Percentiles rank a stretch among this genome's conserved stretches.
phyloP scores from a whole-genome alignment of 2,329 filamentous ascomycete species.

The Nigrospora sphaerica region DNA sequence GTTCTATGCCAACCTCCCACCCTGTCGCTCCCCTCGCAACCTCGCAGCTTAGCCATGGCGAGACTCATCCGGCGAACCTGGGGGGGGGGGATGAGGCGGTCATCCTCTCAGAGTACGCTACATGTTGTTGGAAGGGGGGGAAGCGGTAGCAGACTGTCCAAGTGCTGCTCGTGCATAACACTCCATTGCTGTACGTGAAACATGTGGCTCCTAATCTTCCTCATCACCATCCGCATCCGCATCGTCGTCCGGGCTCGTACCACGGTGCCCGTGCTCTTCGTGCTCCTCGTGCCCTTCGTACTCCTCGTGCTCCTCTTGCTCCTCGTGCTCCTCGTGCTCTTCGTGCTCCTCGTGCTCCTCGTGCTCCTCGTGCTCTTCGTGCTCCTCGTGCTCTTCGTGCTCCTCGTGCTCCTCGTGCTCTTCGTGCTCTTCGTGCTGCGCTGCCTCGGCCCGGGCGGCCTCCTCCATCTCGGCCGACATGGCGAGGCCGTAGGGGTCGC shows the following conservation, averaged over 20 bases:
- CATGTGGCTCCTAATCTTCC: slow-evolving; percentile 20
- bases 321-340: slow-evolving; percentile 4
- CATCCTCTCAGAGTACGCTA: too few species aligned
- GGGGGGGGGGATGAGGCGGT: too few species aligned
- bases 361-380: slow-evolving; percentile 9
- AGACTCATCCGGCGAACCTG: too few species aligned
- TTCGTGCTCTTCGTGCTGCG: slow-evolving; percentile 2
- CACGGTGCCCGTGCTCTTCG: neutral
- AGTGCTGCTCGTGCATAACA: too few species aligned
- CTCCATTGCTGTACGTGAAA: too few species aligned
- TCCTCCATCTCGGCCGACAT: slow-evolving; percentile 10
- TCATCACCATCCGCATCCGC: slow-evolving; percentile 40
- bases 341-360: slow-evolving; percentile 12
- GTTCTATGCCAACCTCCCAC: too few species aligned
- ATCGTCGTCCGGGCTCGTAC: slow-evolving; percentile 14
- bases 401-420: slow-evolving; percentile 12
- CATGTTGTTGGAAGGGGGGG: too few species aligned
- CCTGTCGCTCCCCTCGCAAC: too few species aligned
- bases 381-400: slow-evolving; percentile 8
- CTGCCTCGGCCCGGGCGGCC: slow-evolving; percentile 2
- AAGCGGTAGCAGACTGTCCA: too few species aligned
- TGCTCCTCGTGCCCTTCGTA: too few species aligned
- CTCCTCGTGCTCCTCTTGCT: too few species aligned
- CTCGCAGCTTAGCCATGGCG: too few species aligned
- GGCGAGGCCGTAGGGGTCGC: slow-evolving; percentile 37